These are phyloP conservation scores for Allium cepa DNA, from an alignment of 106 monocot genomes.

Conservation along the genomic window DNA sequence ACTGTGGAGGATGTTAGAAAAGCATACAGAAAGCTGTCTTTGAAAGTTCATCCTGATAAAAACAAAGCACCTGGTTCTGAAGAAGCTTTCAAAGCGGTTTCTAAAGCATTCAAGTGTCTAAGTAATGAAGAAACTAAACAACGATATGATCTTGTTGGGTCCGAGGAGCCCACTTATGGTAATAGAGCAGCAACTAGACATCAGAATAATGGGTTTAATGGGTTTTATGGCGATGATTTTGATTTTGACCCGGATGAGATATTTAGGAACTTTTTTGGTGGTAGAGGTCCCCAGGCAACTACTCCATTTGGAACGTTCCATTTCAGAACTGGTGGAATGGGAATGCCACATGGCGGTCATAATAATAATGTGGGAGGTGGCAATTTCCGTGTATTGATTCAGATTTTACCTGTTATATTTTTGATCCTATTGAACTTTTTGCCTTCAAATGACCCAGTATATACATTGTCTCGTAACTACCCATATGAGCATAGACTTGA, in stretches of 20 bases:
- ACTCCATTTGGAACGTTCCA: slow-evolving; percentile 63
- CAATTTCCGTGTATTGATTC: slow-evolving; percentile 37
- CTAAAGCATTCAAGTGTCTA: slow-evolving; percentile 94
- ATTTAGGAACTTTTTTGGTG: slow-evolving; percentile 86
- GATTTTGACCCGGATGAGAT: slow-evolving; percentile 85
- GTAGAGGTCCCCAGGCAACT: slow-evolving; percentile 39
- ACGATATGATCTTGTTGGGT: slow-evolving; percentile 78
- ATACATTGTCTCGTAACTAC: slow-evolving; percentile 40
- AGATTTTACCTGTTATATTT: slow-evolving; percentile 73
- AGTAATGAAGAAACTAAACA: slow-evolving; percentile 73
- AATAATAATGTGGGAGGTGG: slow-evolving; percentile 32
- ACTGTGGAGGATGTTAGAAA: slow-evolving; percentile 87
- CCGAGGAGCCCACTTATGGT: slow-evolving; percentile 47
- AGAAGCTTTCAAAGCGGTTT: slow-evolving; percentile 93
- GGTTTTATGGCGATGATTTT: slow-evolving; percentile 65
- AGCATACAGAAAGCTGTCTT: slow-evolving; percentile 78
- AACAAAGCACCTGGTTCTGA: slow-evolving; percentile 93
- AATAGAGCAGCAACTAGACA: slow-evolving; percentile 20
- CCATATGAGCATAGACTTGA: slow-evolving; percentile 58
- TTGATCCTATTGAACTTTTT: slow-evolving; percentile 73
- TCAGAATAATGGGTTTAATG: slow-evolving; percentile 33
- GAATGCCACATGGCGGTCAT: background rate
- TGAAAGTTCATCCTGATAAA: slow-evolving; percentile 96
- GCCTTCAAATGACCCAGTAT: slow-evolving; percentile 66
- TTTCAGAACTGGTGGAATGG: slow-evolving; percentile 69